phyloP scores from a whole-genome alignment of 225 moss, liverwort and hornwort genomes.

The Ulota crispa region DNA sequence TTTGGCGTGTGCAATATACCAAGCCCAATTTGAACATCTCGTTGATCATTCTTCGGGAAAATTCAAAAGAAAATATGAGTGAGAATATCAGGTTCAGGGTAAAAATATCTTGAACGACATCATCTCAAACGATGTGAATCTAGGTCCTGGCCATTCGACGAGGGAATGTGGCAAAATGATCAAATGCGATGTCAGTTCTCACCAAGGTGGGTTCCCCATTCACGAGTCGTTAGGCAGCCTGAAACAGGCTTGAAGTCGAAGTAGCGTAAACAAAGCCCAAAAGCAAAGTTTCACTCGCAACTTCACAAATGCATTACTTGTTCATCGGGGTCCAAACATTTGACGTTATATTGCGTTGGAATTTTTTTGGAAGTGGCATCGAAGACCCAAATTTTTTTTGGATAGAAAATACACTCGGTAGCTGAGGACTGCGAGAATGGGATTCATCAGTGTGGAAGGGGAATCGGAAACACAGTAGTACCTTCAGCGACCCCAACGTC shows the following conservation, averaged over 20 bases:
- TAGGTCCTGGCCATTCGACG: not conserved
- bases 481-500: slow-evolving; percentile 23
- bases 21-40: not conserved
- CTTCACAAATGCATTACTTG: not conserved
- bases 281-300: not conserved
- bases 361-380: not conserved
- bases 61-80: too few relatives aligned
- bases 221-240: not conserved
- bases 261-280: not conserved
- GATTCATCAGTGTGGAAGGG: too few relatives aligned
- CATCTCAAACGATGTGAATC: not conserved
- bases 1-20: too few relatives aligned
- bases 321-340: not conserved
- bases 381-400: not conserved
- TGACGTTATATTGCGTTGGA: not conserved
- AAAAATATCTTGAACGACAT: not conserved
- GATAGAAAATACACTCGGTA: not conserved
- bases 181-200: not conserved
- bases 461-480: not conserved
- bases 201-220: not conserved
- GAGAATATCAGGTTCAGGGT: not conserved
- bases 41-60: not conserved
- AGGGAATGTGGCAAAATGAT: not conserved
- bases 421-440: not conserved
- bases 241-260: not conserved